phyloP scores from a whole-genome alignment of 495 filamentous ascomycete genomes.

The Tuber calosporum region DNA sequence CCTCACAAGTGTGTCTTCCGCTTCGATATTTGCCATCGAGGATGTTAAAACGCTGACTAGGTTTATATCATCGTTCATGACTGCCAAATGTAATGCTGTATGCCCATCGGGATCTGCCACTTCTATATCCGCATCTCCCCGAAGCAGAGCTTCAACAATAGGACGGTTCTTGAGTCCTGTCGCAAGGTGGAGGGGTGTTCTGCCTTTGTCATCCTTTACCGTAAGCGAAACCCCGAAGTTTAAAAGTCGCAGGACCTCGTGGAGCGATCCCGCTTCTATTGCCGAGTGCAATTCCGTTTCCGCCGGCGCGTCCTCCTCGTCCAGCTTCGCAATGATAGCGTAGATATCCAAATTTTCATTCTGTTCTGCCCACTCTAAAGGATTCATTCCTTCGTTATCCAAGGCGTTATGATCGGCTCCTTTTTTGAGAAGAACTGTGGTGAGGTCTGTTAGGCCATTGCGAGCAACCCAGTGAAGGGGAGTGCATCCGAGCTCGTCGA shows the following conservation, averaged over 20 bases:
- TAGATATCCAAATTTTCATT: conserved; percentile 4
- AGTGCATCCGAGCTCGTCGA: conserved; percentile 10
- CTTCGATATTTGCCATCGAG: not conserved
- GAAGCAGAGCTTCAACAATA: conserved; percentile 10
- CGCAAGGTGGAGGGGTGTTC: conserved; percentile 35
- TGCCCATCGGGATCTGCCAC: conserved; percentile 9
- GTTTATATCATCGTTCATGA: not conserved
- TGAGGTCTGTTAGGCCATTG: conserved; percentile 17
- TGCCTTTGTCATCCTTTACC: conserved; percentile 20
- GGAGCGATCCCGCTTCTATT: not conserved
- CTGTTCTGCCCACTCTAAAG: conserved; percentile 17
- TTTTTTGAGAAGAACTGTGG: conserved; percentile 25
- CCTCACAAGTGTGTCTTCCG: not conserved
- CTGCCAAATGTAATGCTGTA: conserved; percentile 32
- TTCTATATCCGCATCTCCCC: conserved; percentile 5
- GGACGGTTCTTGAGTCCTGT: conserved; percentile 5
- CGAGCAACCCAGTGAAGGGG: conserved; percentile 25
- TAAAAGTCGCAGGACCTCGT: conserved; percentile 11
- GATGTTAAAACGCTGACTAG: not conserved
- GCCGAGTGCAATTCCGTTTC: not conserved
- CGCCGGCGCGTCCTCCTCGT: not conserved
- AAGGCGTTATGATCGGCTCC: conserved; percentile 27
- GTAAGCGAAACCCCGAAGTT: conserved; percentile 20
- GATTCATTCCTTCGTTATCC: conserved; percentile 13
- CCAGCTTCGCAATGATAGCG: not conserved